Evolutionary conservation across 2,329 filamentous ascomycete species (phyloP).

Genomic region (Fusarium aywerte): DNA sequence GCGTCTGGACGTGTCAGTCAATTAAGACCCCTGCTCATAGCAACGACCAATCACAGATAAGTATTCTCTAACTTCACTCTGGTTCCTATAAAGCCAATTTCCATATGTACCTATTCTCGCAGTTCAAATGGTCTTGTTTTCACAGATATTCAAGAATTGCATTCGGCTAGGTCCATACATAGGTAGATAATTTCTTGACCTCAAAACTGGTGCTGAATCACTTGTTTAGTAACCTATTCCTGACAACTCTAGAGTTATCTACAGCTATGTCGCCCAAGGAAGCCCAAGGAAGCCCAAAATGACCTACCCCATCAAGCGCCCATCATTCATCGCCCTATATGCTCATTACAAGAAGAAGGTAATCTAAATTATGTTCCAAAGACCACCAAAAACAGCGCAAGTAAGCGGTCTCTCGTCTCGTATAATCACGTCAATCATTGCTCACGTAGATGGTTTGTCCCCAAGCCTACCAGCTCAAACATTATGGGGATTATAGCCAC

Average conservation of each 20-base stretch:
- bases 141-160: too few species aligned
- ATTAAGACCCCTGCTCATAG: constrained; percentile 43
- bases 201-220: neutral
- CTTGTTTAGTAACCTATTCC: neutral
- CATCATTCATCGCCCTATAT: constrained; percentile 39
- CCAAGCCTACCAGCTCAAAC: constrained; percentile 70
- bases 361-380: constrained; percentile 34
- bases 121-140: neutral
- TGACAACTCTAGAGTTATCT: constrained; percentile 23
- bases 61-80: neutral
- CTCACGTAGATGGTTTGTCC: constrained; percentile 53
- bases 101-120: too few species aligned
- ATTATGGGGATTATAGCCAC: constrained; percentile 78
- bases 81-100: neutral
- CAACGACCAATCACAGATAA: constrained; percentile 22
- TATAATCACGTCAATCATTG: constrained; percentile 37
- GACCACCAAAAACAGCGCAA: constrained; percentile 14
- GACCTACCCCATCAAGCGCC: constrained; percentile 34
- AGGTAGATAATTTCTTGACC: too few species aligned
- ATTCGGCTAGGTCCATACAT: too few species aligned
- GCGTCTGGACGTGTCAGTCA: constrained; percentile 47
- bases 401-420: constrained; percentile 6
- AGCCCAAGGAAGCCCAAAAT: constrained; percentile 3
- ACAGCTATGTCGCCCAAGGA: constrained; percentile 13
- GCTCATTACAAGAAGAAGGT: constrained; percentile 32